These are phyloP conservation scores for Fagopyrum tataricum DNA, from an alignment of 148 eudicot genomes.

Conservation along the genomic window DNA sequence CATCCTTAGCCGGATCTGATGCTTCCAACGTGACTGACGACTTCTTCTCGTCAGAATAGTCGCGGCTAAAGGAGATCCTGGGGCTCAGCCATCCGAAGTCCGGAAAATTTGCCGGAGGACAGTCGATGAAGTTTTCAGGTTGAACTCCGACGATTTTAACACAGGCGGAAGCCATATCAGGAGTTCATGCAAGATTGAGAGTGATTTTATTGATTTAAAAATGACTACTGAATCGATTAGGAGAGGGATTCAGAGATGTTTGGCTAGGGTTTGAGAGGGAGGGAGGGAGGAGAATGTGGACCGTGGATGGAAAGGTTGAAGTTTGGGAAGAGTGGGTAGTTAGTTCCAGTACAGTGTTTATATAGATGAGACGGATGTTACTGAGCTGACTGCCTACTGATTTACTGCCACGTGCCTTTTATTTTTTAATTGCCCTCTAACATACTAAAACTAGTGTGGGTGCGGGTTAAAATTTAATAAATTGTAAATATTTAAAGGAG, in stretches of 20 bases:
- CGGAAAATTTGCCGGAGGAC: conserved; percentile 16
- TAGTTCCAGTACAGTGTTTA: neutral
- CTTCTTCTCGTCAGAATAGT: conserved; percentile 12
- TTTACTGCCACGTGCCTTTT: neutral
- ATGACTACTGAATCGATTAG: neutral
- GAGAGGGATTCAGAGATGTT: neutral
- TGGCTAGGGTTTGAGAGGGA: neutral
- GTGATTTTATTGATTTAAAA: neutral
- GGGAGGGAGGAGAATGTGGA: neutral
- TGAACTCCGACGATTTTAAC: conserved; percentile 44
- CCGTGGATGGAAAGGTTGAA: neutral
- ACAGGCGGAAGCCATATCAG: conserved; percentile 70
- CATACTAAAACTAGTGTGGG: no score
- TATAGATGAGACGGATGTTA: neutral
- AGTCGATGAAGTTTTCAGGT: conserved; percentile 33
- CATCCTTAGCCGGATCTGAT: neutral
- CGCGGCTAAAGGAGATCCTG: conserved; percentile 19
- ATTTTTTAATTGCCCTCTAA: no score
- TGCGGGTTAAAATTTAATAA: no score
- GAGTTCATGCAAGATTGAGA: conserved; percentile 24
- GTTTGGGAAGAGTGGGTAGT: neutral
- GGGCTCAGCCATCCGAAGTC: conserved; percentile 50
- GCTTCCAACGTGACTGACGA: neutral
- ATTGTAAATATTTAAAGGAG: no score
- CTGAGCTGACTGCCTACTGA: neutral